These are phyloP conservation scores for Suhomyces canberraensis DNA, from an alignment of 805 yeast species.

Conservation along the genomic window DNA sequence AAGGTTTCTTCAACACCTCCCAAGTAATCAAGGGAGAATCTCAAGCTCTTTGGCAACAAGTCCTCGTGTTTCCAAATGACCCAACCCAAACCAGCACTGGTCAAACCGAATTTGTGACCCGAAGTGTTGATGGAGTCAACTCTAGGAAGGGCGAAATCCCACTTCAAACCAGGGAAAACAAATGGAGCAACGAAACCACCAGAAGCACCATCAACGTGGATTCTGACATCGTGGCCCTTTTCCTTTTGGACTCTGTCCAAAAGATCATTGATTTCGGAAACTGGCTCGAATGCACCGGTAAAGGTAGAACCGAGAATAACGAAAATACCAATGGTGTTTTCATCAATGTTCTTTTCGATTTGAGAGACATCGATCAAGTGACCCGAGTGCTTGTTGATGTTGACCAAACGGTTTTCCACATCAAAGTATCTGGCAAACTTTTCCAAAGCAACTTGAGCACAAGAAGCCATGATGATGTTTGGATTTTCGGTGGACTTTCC, in stretches of 20 bases:
- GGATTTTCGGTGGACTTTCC: slow-evolving; percentile 66
- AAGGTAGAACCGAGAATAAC: slow-evolving; percentile 89
- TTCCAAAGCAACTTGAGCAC: slow-evolving; percentile 92
- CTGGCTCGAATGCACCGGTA: slow-evolving; percentile 89
- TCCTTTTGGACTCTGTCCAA: slow-evolving; percentile 67
- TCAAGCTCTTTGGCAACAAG: slow-evolving; percentile 65
- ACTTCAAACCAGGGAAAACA: slow-evolving; percentile 64
- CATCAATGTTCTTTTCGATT: slow-evolving; percentile 69
- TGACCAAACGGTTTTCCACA: slow-evolving; percentile 77
- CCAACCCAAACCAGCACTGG: slow-evolving; percentile 93
- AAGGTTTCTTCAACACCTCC: slow-evolving; percentile 89
- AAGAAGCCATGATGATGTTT: slow-evolving; percentile 86
- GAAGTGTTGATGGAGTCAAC: slow-evolving; percentile 85
- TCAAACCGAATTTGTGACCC: slow-evolving; percentile 90
- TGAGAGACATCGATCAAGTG: slow-evolving; percentile 61
- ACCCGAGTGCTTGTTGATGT: slow-evolving; percentile 56
- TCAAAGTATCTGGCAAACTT: slow-evolving; percentile 93
- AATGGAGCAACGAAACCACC: slow-evolving; percentile 92
- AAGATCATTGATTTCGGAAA: slow-evolving; percentile 55
- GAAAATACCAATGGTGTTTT: slow-evolving; percentile 88
- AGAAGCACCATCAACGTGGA: slow-evolving; percentile 92
- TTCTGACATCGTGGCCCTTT: slow-evolving; percentile 67
- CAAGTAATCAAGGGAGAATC: slow-evolving; percentile 75
- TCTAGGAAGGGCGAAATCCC: slow-evolving; percentile 80
- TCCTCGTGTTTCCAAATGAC: slow-evolving; percentile 70